These are phyloP conservation scores for Pichia cactophila DNA, from an alignment of 1,139 yeast genomes.

Conservation along the genomic window DNA sequence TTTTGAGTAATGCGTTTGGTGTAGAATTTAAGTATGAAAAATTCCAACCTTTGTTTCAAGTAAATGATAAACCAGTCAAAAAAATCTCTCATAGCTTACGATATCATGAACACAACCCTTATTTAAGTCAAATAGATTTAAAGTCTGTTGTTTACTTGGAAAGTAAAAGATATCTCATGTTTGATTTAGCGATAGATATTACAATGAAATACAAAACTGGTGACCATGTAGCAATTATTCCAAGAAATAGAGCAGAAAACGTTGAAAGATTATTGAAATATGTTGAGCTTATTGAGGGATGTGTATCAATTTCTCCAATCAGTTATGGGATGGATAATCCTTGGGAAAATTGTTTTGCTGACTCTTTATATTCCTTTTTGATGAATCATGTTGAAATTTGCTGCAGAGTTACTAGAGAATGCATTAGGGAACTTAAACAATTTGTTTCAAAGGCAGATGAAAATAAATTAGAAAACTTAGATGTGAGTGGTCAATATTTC, in stretches of 20 bases:
- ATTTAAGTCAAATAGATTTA: slow-evolving; percentile 57
- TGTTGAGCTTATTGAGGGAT: not conserved
- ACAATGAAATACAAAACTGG: slow-evolving; percentile 82
- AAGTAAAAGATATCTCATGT: slow-evolving; percentile 57
- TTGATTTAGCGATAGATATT: slow-evolving; percentile 59
- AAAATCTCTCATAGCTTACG: slow-evolving; percentile 48
- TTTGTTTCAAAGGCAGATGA: not conserved
- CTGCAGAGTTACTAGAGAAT: slow-evolving; percentile 85
- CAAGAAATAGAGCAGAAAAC: slow-evolving; percentile 71
- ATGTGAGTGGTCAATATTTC: slow-evolving; percentile 12
- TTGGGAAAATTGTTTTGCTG: not conserved
- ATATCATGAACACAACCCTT: slow-evolving; percentile 75
- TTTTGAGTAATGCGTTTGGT: slow-evolving; percentile 30
- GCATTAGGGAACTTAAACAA: slow-evolving; percentile 45
- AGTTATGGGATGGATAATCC: not conserved
- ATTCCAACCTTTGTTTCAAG: slow-evolving; percentile 5
- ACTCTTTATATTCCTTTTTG: slow-evolving; percentile 65
- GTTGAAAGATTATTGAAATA: slow-evolving; percentile 47
- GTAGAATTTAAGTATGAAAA: slow-evolving; percentile 36
- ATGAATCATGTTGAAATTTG: slow-evolving; percentile 82
- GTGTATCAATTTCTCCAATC: not conserved
- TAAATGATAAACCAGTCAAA: slow-evolving; percentile 26
- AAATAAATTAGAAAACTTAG: not conserved
- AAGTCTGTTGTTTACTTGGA: slow-evolving; percentile 46
- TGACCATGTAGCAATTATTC: slow-evolving; percentile 92